Conservation (phyloP, 2,329 filamentous ascomycete genomes). For the Aspergillus sp. region DNA sequence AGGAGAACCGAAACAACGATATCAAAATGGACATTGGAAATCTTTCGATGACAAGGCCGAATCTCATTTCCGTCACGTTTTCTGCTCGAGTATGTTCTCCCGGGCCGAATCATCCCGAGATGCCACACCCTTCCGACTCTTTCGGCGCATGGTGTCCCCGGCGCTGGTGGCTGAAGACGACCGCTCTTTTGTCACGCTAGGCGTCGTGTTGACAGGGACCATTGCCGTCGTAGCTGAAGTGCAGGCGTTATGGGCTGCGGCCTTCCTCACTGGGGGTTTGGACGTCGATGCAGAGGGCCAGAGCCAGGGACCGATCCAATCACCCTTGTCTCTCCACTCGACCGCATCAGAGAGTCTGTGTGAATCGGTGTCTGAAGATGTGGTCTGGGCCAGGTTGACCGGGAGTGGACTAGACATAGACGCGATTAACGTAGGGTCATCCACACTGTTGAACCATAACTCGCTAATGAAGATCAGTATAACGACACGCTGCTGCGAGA, state of each 20-base stretch:
- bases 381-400: slow-evolving; percentile 20
- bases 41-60: background rate
- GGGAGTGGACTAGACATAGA: slow-evolving; percentile 21
- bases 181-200: slow-evolving; percentile 21
- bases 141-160: slow-evolving; percentile 24
- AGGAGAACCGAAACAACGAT: slow-evolving; percentile 11
- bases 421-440: slow-evolving; percentile 19
- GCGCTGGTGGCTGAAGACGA: slow-evolving; percentile 22
- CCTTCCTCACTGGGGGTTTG: slow-evolving; percentile 22
- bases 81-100: slow-evolving; percentile 7
- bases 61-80: slow-evolving; percentile 3
- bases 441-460: background rate
- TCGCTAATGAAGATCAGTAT: slow-evolving; percentile 15
- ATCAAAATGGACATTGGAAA: background rate
- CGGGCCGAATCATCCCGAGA: background rate
- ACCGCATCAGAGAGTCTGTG: slow-evolving; percentile 11
- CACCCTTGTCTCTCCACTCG: slow-evolving; percentile 1
- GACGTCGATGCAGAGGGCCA: slow-evolving; percentile 2
- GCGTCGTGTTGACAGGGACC: slow-evolving; percentile 18
- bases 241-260: slow-evolving; percentile 25
- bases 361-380: slow-evolving; percentile 20
- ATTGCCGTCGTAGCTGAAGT: slow-evolving; percentile 25
- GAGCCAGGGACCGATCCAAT: background rate
- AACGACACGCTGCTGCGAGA: slow-evolving; percentile 26
- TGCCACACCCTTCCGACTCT: slow-evolving; percentile 20